Conservation (phyloP, 2,329 filamentous ascomycete genomes). For the Phialemonium atrogriseum region DNA sequence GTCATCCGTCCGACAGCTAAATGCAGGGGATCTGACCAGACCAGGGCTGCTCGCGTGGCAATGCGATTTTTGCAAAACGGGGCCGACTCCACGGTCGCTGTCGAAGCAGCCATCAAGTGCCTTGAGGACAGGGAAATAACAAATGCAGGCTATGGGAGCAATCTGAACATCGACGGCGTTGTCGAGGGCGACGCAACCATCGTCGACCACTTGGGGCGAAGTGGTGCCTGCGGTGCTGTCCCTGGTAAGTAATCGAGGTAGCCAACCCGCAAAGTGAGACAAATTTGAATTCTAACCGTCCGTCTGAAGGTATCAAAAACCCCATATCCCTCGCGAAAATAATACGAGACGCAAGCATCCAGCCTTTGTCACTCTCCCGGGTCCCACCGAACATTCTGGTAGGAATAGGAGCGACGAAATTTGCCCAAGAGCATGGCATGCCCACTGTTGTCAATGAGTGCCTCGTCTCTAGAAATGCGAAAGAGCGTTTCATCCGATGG, state of each 20-base stretch:
- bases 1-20: constrained; percentile 23
- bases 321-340: constrained; percentile 80
- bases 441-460: constrained; percentile 63
- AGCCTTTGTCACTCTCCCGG: constrained; percentile 72
- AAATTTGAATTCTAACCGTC: too few species aligned
- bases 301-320: constrained; percentile 72
- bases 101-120: constrained; percentile 79
- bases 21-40: constrained; percentile 3
- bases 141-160: constrained; percentile 93
- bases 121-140: constrained; percentile 94
- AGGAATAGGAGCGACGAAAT: constrained; percentile 76
- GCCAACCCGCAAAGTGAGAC: too few species aligned
- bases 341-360: constrained; percentile 69
- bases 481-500: constrained; percentile 76
- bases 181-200: constrained; percentile 95
- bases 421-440: constrained; percentile 73
- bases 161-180: constrained; percentile 78
- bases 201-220: constrained; percentile 83
- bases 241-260: constrained; percentile 71
- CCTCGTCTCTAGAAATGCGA: constrained; percentile 72
- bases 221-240: constrained; percentile 87
- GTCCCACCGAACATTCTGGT: constrained; percentile 91
- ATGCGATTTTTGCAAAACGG: constrained; percentile 77
- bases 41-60: constrained; percentile 70
- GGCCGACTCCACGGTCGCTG: constrained; percentile 74